phyloP scores from a whole-genome alignment of 176 grass and related monocot species.

The Zizania latifolia region DNA sequence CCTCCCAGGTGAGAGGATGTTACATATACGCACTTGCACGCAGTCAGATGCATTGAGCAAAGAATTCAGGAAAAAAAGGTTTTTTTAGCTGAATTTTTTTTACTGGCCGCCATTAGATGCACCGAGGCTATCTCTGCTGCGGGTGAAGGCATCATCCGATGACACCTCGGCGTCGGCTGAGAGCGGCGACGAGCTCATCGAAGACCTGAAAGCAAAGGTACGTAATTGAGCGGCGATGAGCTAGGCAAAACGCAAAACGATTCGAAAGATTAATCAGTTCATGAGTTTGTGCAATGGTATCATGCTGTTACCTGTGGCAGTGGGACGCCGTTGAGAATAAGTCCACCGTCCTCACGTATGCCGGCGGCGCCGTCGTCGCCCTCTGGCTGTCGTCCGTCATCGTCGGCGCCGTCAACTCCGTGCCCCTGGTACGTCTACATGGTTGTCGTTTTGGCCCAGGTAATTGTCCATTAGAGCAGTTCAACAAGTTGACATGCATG shows the following conservation, averaged over 20 bases:
- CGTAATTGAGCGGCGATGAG: background rate
- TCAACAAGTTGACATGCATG: background rate
- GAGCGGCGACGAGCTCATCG: slow-evolving; percentile 54
- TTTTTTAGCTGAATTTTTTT: background rate
- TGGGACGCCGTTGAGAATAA: slow-evolving; percentile 94
- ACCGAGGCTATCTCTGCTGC: slow-evolving; percentile 44
- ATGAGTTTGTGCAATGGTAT: background rate
- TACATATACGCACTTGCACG: too few relatives aligned
- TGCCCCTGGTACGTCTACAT: slow-evolving; percentile 56
- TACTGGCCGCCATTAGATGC: slow-evolving; percentile 9
- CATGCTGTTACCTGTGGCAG: slow-evolving; percentile 25
- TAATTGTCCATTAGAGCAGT: background rate
- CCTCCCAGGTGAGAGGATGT: slow-evolving; percentile 31
- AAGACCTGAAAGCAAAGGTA: slow-evolving; percentile 76
- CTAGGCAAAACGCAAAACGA: background rate
- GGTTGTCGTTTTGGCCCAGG: background rate
- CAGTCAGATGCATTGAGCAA: too few relatives aligned
- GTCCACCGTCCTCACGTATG: slow-evolving; percentile 76
- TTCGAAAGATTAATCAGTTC: background rate
- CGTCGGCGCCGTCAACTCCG: slow-evolving; percentile 77
- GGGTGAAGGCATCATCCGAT: slow-evolving; percentile 50
- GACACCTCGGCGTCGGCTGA: slow-evolving; percentile 42
- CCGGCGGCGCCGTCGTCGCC: slow-evolving; percentile 61
- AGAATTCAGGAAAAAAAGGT: background rate
- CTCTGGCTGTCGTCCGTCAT: slow-evolving; percentile 74